Conservation (phyloP, 768 basidiomycete genomes). For the Bullera alba region DNA sequence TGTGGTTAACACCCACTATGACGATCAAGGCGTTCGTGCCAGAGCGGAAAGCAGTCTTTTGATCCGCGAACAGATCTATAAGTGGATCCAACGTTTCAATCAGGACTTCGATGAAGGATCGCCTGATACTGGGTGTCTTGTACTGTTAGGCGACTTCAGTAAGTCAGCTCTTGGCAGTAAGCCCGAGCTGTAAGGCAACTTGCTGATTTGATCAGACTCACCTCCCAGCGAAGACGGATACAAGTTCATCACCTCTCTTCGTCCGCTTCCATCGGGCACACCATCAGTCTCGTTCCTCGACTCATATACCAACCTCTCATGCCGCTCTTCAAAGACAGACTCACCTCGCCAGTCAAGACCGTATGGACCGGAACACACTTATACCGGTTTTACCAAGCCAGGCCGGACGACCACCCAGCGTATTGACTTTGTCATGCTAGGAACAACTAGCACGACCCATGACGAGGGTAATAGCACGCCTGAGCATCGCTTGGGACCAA, state of each 20-base stretch:
- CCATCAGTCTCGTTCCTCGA: slow-evolving; percentile 25
- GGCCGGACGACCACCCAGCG: slow-evolving; percentile 5
- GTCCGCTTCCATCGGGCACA: slow-evolving; percentile 17
- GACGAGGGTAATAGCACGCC: too few species aligned
- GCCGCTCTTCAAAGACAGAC: neutral
- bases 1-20: slow-evolving; percentile 45
- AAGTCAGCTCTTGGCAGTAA: slow-evolving; percentile 3
- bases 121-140: slow-evolving; percentile 10
- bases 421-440: slow-evolving; percentile 36
- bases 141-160: slow-evolving; percentile 45
- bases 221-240: slow-evolving; percentile 42
- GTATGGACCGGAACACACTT: slow-evolving; percentile 21
- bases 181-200: too few species aligned
- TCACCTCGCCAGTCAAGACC: slow-evolving; percentile 14
- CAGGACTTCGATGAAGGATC: neutral
- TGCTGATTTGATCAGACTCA: slow-evolving; percentile 27
- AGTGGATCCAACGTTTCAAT: slow-evolving; percentile 13
- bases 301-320: slow-evolving; percentile 16
- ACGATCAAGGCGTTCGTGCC: slow-evolving; percentile 39
- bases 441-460: neutral
- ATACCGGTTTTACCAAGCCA: slow-evolving; percentile 20
- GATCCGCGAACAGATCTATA: slow-evolving; percentile 27
- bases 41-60: slow-evolving; percentile 36
- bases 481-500: too few species aligned
- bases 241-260: slow-evolving; percentile 31